phyloP scores from a whole-genome alignment of 352 stramenopile species.

The Pythium pyrilobum region DNA sequence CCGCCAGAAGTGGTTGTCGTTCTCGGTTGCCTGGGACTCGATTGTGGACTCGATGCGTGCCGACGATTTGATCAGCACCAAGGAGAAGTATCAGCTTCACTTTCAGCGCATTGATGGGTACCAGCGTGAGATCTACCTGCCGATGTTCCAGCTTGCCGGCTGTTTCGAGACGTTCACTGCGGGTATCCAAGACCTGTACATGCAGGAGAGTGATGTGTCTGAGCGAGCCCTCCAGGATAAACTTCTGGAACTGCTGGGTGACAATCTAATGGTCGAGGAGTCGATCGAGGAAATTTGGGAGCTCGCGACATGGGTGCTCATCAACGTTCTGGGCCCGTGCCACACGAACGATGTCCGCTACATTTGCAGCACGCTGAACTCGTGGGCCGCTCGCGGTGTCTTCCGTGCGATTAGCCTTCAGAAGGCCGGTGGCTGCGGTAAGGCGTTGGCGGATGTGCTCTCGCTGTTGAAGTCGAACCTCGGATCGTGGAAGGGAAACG shows the following conservation, averaged over 20 bases:
- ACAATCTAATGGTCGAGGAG: conserved; percentile 83
- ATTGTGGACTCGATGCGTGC: conserved; percentile 95
- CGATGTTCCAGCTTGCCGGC: conserved; percentile 96
- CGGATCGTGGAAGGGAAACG: conserved; percentile 56
- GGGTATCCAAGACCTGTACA: conserved; percentile 69
- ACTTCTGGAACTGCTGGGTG: conserved; percentile 71
- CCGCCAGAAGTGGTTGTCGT: conserved; percentile 98
- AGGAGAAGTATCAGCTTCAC: conserved; percentile 87
- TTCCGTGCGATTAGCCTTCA: conserved; percentile 77
- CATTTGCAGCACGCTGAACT: conserved; percentile 82
- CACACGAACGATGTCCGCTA: conserved; percentile 94
- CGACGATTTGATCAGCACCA: conserved; percentile 89
- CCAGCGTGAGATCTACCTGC: conserved; percentile 97
- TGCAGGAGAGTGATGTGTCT: conserved; percentile 45
- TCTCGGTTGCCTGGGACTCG: conserved; percentile 96
- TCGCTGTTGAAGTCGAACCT: conserved; percentile 65
- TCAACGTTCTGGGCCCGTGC: conserved; percentile 91
- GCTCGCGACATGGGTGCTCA: conserved; percentile 92
- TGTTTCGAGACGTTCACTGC: conserved; percentile 93
- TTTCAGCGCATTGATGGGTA: conserved; percentile 96
- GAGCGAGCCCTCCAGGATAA: conserved; percentile 79
- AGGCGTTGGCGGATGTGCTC: conserved; percentile 66
- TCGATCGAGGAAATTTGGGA: conserved; percentile 97
- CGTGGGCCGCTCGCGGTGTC: conserved; percentile 69
- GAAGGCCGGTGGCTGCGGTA: conserved; percentile 57